phyloP scores from a whole-genome alignment of 202 grass and related monocot species.

The Eragrostis tef region DNA sequence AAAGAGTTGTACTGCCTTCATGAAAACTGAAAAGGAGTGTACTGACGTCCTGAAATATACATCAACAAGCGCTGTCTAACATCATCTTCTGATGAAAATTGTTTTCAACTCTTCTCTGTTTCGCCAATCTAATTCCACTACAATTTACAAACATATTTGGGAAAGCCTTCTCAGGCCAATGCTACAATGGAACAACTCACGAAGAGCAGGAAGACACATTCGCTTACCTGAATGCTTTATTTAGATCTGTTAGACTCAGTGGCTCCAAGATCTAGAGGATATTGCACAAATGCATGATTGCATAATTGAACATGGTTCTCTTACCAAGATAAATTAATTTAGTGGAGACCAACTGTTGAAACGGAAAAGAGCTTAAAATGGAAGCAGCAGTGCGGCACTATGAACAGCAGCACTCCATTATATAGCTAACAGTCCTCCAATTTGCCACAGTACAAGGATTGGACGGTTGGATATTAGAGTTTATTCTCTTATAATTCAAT shows the following conservation, averaged over 20 bases:
- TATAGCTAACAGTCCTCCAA: slow-evolving; percentile 32
- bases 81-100: slow-evolving; percentile 15
- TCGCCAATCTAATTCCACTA: neutral
- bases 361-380: slow-evolving; percentile 11
- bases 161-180: neutral
- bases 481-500: neutral
- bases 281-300: slow-evolving; percentile 27
- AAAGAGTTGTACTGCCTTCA: slow-evolving; percentile 3
- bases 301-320: slow-evolving; percentile 36
- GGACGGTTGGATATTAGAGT: neutral
- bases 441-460: slow-evolving; percentile 16
- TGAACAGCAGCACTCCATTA: slow-evolving; percentile 30
- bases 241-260: slow-evolving; percentile 31
- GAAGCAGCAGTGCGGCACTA: slow-evolving; percentile 12
- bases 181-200: slow-evolving; percentile 6
- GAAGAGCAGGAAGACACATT: neutral
- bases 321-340: slow-evolving; percentile 15
- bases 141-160: neutral
- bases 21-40: neutral
- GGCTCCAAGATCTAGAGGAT: slow-evolving; percentile 51
- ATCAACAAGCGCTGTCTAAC: neutral
- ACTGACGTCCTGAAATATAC: slow-evolving; percentile 19
- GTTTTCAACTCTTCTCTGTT: slow-evolving; percentile 6
- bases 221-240: slow-evolving; percentile 43
- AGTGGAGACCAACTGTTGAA: slow-evolving; percentile 28